Percentiles rank a stretch among this genome's conserved stretches.
These are phyloP conservation scores for Diplocarpon rosae DNA, from an alignment of 2,329 filamentous ascomycete species.

Conservation along the genomic window DNA sequence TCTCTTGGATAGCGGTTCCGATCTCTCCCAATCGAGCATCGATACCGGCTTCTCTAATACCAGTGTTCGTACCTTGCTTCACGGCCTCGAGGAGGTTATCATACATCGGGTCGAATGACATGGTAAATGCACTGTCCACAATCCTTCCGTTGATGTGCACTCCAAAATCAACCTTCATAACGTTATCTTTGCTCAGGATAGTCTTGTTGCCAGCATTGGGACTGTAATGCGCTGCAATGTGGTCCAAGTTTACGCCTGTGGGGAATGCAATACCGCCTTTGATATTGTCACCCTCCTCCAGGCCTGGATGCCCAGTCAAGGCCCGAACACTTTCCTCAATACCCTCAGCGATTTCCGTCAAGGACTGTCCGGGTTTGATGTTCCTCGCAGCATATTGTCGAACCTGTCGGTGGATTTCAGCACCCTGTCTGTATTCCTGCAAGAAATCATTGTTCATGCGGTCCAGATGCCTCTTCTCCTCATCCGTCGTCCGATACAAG, in stretches of 20 bases:
- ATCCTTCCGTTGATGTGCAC: slow-evolving; percentile 62
- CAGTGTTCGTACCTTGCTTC: slow-evolving; percentile 60
- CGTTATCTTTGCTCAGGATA: slow-evolving; percentile 52
- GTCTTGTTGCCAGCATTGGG: slow-evolving; percentile 81
- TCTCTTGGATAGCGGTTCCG: slow-evolving; percentile 46
- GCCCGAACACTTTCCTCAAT: slow-evolving; percentile 76
- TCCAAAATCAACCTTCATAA: slow-evolving; percentile 65
- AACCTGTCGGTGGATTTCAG: slow-evolving; percentile 84
- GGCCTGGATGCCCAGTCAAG: slow-evolving; percentile 63
- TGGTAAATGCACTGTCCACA: slow-evolving; percentile 60
- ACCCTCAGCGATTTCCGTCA: slow-evolving; percentile 77
- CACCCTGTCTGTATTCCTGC: slow-evolving; percentile 69
- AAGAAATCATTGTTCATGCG: slow-evolving; percentile 72
- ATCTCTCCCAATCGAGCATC: slow-evolving; percentile 71
- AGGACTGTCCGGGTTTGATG: slow-evolving; percentile 68
- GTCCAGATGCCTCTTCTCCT: slow-evolving; percentile 76
- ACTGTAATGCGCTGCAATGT: slow-evolving; percentile 78
- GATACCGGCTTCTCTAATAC: slow-evolving; percentile 82
- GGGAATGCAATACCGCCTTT: slow-evolving; percentile 80
- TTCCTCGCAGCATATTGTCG: slow-evolving; percentile 71
- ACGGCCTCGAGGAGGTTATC: slow-evolving; percentile 56
- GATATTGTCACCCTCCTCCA: slow-evolving; percentile 68
- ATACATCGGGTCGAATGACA: slow-evolving; percentile 57
- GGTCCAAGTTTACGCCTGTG: slow-evolving; percentile 71
- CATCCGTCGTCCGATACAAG: slow-evolving; percentile 64